phyloP scores from a whole-genome alignment of 805 yeast genomes.

The Wickerhamomyces ciferrii region DNA sequence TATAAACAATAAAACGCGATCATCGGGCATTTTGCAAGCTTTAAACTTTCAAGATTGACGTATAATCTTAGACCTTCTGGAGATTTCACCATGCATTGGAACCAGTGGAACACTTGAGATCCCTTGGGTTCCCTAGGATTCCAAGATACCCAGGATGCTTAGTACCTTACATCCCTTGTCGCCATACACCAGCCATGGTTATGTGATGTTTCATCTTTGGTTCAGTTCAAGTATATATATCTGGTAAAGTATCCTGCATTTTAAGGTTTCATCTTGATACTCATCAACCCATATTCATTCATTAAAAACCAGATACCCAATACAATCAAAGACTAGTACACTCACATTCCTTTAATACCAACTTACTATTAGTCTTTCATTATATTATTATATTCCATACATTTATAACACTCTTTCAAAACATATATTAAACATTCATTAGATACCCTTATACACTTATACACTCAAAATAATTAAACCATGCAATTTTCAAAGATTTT shows the following conservation, averaged over 20 bases:
- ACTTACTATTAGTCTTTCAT: neutral
- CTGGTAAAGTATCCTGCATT: neutral
- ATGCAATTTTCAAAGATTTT: constrained; percentile 6
- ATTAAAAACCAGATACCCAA: no score
- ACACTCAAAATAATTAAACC: neutral
- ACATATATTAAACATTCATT: neutral
- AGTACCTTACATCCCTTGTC: neutral
- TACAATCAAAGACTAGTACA: neutral
- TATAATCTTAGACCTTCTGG: no score
- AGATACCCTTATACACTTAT: neutral
- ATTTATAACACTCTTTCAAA: no score
- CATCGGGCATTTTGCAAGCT: neutral
- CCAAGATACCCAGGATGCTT: neutral
- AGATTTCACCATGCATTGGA: neutral
- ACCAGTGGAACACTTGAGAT: neutral
- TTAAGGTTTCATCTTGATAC: no score
- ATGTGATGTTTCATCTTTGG: neutral
- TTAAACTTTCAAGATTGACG: neutral
- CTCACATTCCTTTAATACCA: neutral
- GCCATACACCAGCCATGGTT: neutral
- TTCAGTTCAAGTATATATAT: neutral
- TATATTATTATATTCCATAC: neutral
- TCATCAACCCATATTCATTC: neutral
- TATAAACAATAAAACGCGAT: neutral
- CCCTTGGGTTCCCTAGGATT: no score